Conservation (phyloP, 441 rosid genomes). For the Dalechampia spathulata region DNA sequence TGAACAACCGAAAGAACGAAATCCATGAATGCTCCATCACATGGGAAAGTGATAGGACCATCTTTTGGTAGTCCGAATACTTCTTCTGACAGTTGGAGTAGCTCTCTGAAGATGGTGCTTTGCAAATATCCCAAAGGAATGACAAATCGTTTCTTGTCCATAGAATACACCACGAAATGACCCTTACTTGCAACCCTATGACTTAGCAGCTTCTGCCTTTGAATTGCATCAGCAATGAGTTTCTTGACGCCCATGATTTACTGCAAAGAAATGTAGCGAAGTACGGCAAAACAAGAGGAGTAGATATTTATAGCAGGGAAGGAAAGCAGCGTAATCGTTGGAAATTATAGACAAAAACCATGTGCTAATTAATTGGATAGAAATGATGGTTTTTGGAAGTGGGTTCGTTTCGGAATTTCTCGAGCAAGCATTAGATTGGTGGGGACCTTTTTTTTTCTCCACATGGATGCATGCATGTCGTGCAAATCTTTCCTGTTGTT, state of each 20-base stretch:
- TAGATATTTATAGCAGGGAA: neutral
- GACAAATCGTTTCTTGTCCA: constrained; percentile 7
- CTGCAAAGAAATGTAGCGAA: neutral
- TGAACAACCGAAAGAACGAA: neutral
- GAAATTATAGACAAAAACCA: neutral
- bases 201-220: neutral
- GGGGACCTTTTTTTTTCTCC: neutral
- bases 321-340: neutral
- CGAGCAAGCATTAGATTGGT: neutral
- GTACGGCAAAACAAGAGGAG: too few relatives aligned
- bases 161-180: constrained; percentile 3
- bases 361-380: neutral
- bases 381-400: neutral
- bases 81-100: constrained; percentile 8
- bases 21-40: constrained; percentile 1
- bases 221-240: neutral
- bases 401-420: neutral
- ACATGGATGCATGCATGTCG: neutral
- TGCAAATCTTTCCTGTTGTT: too few relatives aligned
- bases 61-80: constrained; percentile 6
- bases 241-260: neutral
- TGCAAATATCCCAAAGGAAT: constrained; percentile 6
- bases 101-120: constrained; percentile 8
- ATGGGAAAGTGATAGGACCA: constrained; percentile 11
- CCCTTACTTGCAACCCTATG: neutral